Conservation (phyloP, 129 eudicot species). For the Arctium lappa region DNA sequence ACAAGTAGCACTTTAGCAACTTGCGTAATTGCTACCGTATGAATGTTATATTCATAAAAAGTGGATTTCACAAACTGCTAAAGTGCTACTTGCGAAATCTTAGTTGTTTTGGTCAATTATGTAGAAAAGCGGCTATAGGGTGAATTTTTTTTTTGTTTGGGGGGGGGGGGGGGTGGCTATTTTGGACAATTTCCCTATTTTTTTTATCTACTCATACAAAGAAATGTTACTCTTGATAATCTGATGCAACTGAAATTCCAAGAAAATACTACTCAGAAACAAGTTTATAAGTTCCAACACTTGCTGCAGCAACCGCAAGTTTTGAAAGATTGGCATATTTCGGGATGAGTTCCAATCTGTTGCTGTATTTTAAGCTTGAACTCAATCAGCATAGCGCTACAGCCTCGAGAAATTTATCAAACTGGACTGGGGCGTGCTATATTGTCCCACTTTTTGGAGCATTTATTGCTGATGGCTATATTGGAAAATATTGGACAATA, state of each 20-base stretch:
- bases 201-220: neutral
- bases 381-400: slow-evolving; percentile 32
- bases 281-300: slow-evolving; percentile 12
- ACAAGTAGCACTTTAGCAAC: too few relatives aligned
- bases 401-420: slow-evolving; percentile 27
- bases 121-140: too few relatives aligned
- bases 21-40: too few relatives aligned
- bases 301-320: slow-evolving; percentile 30
- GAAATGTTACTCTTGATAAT: neutral
- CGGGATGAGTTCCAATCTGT: slow-evolving; percentile 31
- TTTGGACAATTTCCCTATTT: neutral
- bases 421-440: slow-evolving; percentile 40
- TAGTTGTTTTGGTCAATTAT: too few relatives aligned
- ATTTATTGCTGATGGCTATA: slow-evolving; percentile 41
- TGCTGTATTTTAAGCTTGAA: slow-evolving; percentile 25
- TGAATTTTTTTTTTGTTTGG: too few relatives aligned
- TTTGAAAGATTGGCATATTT: slow-evolving; percentile 33
- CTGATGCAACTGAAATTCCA: neutral
- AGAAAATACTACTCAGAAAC: neutral
- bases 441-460: slow-evolving; percentile 30
- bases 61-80: too few relatives aligned
- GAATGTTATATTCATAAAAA: too few relatives aligned
- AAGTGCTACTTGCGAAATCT: too few relatives aligned
- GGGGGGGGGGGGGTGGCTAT: too few relatives aligned
- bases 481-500: slow-evolving; percentile 39